Evolutionary conservation across 2,329 filamentous ascomycete species (phyloP), one percentile per base, ranked within the genome.

Genomic region (Chaetomium globosum): DNA sequence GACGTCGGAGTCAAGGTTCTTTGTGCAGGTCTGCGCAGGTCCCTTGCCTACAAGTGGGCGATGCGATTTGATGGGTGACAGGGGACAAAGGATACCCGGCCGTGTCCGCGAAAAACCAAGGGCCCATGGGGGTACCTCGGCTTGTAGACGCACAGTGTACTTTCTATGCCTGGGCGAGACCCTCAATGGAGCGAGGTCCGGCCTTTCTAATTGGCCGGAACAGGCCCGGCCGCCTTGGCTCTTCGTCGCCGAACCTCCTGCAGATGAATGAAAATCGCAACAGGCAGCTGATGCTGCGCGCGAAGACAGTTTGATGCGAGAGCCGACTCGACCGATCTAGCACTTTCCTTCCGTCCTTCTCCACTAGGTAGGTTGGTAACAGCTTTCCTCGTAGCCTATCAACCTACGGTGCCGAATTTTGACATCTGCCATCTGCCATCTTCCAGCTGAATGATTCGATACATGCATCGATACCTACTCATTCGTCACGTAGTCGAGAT

Each of bases 151-250:
- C 9, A 60, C 58, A 30, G 55, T 52, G 54, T 31, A 56, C 53
- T 21, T 7, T 16, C 26, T n/a, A 13, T 59, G 53, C 23, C 43
- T n/a, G n/a, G 31, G 1, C 39, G 6, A 19, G 31, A 13, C 30
- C 19, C 39, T 19, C 39, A 7, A 43, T 19, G 39, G 39, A 43
- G 16, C 5, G 3, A 7, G 33, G 48, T 26, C 23, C 21, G 60
- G 36, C 31, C 16, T 39, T 21, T 60, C 4, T 55, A 57, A 51
- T 30, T 16, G 26, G 55, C 21, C 43, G 39, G 28, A 26, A 26
- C 13, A 19, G 59, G 65, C 30, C 54, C 54, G 53, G 59, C 30
- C 56, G 52, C 23, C 64, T 65, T 28, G 52, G 63, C 58, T 36
- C 28, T 28, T 57, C 54, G 55, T 28, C 26, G n/a, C 31, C 19